Evolutionary conservation across 495 filamentous ascomycete genomes (phyloP).

Genomic region (Aspergillus bridgeri): DNA sequence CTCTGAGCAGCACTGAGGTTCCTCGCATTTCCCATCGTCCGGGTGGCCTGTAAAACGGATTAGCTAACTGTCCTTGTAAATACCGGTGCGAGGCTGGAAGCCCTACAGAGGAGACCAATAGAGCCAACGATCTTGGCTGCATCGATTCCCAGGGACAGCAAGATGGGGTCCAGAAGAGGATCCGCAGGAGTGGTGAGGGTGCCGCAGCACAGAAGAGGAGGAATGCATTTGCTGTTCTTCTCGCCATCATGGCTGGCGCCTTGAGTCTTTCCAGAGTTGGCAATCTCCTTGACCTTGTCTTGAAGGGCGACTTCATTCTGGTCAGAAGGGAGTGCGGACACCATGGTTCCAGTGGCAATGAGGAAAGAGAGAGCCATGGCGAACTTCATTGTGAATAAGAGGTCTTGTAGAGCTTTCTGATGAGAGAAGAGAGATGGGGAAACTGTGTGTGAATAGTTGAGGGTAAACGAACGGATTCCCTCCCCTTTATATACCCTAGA

Average conservation of each 20-base stretch:
- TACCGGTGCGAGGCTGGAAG: no score
- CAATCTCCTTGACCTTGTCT: slow-evolving; percentile 11
- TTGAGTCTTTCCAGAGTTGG: slow-evolving; percentile 3
- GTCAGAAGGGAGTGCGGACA: slow-evolving; percentile 24
- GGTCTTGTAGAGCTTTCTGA: no score
- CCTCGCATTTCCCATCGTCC: slow-evolving; percentile 22
- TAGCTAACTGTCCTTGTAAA: slow-evolving; percentile 2
- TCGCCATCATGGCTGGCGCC: background rate
- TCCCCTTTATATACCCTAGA: no score
- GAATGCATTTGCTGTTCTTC: slow-evolving; percentile 16
- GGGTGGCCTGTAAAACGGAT: slow-evolving; percentile 30
- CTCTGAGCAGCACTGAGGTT: slow-evolving; percentile 35
- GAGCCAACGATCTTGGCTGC: slow-evolving; percentile 70
- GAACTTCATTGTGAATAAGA: slow-evolving; percentile 34
- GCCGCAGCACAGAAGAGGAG: slow-evolving; percentile 31
- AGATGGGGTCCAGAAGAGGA: slow-evolving; percentile 63
- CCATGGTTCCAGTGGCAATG: slow-evolving; percentile 12
- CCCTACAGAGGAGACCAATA: slow-evolving; percentile 35
- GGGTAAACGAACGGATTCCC: no score
- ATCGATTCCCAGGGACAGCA: slow-evolving; percentile 75
- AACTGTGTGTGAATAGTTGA: no score
- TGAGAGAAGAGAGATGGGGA: no score
- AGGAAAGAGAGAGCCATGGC: slow-evolving; percentile 18
- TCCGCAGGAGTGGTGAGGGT: slow-evolving; percentile 34
- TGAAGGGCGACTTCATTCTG: slow-evolving; percentile 3